Evolutionary conservation across 139 green algal genomes (phyloP).

Genomic region (Pleodorina starrii): DNA sequence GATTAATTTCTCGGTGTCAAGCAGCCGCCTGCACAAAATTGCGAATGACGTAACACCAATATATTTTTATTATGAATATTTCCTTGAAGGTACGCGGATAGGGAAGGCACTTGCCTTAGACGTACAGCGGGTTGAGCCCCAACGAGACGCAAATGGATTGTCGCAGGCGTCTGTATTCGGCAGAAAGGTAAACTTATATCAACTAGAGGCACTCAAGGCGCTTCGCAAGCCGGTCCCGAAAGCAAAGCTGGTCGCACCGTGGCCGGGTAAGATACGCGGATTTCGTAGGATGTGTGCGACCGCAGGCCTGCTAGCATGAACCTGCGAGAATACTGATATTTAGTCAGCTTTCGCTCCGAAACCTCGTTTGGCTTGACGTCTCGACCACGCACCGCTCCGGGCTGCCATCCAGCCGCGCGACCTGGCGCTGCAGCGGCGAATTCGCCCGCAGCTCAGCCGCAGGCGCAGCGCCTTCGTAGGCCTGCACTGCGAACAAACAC

Average conservation of each 20-base stretch:
- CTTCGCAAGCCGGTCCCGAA: too few species aligned
- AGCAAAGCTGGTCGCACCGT: constrained; percentile 55
- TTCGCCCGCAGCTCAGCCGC: not conserved
- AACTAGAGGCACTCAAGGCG: too few species aligned
- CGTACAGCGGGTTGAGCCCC: not conserved
- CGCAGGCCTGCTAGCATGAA: constrained; percentile 51
- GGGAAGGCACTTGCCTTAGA: not conserved
- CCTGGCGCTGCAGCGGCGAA: not conserved
- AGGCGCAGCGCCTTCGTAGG: not conserved
- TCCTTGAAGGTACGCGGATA: too few species aligned
- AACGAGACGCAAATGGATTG: not conserved
- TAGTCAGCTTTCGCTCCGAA: not conserved
- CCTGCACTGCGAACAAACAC: not conserved
- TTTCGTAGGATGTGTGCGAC: constrained; percentile 59
- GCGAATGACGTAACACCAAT: too few species aligned
- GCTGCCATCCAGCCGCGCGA: not conserved
- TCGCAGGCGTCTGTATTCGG: constrained; percentile 14
- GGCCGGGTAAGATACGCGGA: constrained; percentile 66
- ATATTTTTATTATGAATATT: too few species aligned
- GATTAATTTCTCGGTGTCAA: constrained; percentile 68
- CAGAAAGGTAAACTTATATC: too few species aligned
- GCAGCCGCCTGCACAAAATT: constrained; percentile 45
- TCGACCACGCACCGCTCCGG: not conserved
- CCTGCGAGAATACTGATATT: not conserved
- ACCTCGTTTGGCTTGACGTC: not conserved